phyloP scores from a whole-genome alignment of 768 basidiomycete species.

The Boletus rubropictus region DNA sequence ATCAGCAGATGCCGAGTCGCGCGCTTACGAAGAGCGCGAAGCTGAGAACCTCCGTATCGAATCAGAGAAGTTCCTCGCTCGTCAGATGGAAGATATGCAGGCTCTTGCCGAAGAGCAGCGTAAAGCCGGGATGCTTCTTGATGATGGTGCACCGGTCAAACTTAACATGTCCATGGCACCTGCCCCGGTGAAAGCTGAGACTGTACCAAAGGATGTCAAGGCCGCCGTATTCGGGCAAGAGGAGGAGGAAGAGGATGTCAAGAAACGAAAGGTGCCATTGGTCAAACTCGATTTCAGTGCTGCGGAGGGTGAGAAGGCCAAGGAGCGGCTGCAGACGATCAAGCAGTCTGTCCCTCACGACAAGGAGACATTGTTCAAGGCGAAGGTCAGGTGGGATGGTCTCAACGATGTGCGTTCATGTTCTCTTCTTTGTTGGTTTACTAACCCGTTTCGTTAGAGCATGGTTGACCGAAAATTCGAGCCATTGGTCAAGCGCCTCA shows the following conservation, averaged over 20 bases:
- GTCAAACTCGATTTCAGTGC: slow-evolving; percentile 88
- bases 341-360: slow-evolving; percentile 68
- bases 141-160: slow-evolving; percentile 87
- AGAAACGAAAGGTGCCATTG: slow-evolving; percentile 80
- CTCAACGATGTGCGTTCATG: slow-evolving; percentile 65
- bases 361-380: slow-evolving; percentile 72
- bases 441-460: slow-evolving; percentile 40
- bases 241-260: slow-evolving; percentile 75
- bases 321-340: slow-evolving; percentile 76
- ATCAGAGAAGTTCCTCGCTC: slow-evolving; percentile 88
- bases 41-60: slow-evolving; percentile 82
- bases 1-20: slow-evolving; percentile 77
- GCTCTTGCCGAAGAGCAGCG: slow-evolving; percentile 86
- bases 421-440: background rate
- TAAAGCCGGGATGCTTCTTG: slow-evolving; percentile 82
- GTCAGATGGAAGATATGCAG: slow-evolving; percentile 95
- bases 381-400: slow-evolving; percentile 89
- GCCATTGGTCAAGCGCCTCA: slow-evolving; percentile 73
- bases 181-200: slow-evolving; percentile 42
- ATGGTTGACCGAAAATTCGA: slow-evolving; percentile 84
- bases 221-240: slow-evolving; percentile 69
- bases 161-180: slow-evolving; percentile 70
- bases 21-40: slow-evolving; percentile 78
- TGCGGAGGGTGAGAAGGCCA: slow-evolving; percentile 75
- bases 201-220: slow-evolving; percentile 42